These are phyloP conservation scores for Ceratocystis alfenasii DNA, from an alignment of 2,329 filamentous ascomycete genomes.

Conservation along the genomic window DNA sequence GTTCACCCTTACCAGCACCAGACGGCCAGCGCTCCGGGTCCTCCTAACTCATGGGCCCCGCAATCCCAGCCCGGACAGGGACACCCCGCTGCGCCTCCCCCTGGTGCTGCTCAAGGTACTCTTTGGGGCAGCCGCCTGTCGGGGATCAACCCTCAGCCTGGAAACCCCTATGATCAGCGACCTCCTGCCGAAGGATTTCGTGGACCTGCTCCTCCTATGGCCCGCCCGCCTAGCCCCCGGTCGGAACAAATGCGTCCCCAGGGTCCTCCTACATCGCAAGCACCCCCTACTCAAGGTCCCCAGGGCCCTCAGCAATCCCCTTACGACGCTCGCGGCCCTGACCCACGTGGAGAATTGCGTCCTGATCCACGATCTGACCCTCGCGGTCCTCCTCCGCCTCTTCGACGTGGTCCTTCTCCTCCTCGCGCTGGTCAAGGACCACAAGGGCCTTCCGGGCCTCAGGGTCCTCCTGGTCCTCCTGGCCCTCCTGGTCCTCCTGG, in stretches of 20 bases:
- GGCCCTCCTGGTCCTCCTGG: conserved; percentile 42
- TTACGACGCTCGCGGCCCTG: conserved; percentile 23
- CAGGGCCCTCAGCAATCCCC: conserved; percentile 52
- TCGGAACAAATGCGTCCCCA: conserved; percentile 50
- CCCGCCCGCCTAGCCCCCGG: conserved; percentile 63
- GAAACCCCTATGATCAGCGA: conserved; percentile 70
- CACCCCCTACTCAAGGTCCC: conserved; percentile 19
- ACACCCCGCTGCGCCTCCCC: conserved; percentile 33
- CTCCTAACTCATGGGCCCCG: conserved; percentile 79
- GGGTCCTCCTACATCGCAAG: conserved; percentile 13
- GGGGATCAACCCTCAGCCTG: conserved; percentile 65
- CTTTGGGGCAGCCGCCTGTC: conserved; percentile 55
- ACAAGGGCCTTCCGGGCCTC: conserved; percentile 26
- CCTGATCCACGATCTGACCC: conserved; percentile 20
- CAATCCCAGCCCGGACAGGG: conserved; percentile 47
- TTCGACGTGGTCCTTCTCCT: conserved; percentile 29
- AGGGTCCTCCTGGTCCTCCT: conserved; percentile 20
- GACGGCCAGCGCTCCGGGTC: conserved; percentile 65
- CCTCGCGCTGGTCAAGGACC: conserved; percentile 24
- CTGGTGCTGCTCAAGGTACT: conserved; percentile 36
- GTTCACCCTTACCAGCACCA: conserved; percentile 94
- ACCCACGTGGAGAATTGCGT: conserved; percentile 20
- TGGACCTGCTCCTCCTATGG: conserved; percentile 52
- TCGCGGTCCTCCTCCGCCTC: conserved; percentile 37
- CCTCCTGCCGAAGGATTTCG: conserved; percentile 50